These are phyloP conservation scores for Russula vinacea DNA, from an alignment of 768 basidiomycete genomes.

Conservation along the genomic window DNA sequence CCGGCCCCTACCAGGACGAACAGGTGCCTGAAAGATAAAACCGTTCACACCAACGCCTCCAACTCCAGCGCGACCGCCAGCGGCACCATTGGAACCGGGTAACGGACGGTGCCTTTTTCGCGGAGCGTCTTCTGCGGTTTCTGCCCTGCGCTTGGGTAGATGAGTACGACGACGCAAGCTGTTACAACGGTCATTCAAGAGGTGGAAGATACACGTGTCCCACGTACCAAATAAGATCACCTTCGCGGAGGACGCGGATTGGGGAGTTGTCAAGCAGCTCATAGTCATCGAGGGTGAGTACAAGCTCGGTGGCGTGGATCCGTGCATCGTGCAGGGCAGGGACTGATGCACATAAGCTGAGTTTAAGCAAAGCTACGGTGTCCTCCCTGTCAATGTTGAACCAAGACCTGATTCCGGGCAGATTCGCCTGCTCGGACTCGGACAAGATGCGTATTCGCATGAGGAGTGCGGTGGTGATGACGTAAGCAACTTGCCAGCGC, in stretches of 20 bases:
- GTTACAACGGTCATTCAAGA: background rate
- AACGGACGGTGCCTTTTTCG: constrained; percentile 15
- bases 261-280: constrained; percentile 25
- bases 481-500: constrained; percentile 23
- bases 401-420: constrained; percentile 29
- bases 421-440: constrained; percentile 12
- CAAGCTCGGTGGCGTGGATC: constrained; percentile 14
- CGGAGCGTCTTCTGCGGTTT: background rate
- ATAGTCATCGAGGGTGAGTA: constrained; percentile 29
- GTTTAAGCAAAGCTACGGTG: constrained; percentile 18
- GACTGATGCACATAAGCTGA: constrained; percentile 19
- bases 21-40: background rate
- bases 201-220: background rate
- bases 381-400: constrained; percentile 14
- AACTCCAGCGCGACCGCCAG: background rate
- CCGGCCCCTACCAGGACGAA: background rate
- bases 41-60: background rate
- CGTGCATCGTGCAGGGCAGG: constrained; percentile 21
- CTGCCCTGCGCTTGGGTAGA: constrained; percentile 18
- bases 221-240: constrained; percentile 27
- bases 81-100: background rate
- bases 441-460: constrained; percentile 29
- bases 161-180: constrained; percentile 21
- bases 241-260: constrained; percentile 26
- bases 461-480: constrained; percentile 7